Evolutionary conservation across 495 filamentous ascomycete species (phyloP), one percentile per base, ranked within the genome.

Genomic region (Chaetomium tenue): DNA sequence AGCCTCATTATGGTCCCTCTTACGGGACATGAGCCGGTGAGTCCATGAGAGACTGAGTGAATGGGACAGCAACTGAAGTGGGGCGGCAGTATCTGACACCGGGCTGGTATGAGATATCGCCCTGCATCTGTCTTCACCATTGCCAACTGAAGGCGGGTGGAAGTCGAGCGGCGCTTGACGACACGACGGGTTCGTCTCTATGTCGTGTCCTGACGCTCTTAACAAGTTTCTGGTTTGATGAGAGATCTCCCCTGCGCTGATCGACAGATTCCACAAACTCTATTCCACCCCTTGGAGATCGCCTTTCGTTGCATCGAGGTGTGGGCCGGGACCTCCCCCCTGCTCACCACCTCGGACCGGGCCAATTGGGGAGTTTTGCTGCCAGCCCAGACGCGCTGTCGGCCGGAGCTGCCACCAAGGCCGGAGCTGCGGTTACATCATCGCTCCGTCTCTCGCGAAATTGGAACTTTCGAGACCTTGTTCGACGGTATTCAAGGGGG

Each of bases 261-360:
- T 73, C 71, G 69, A 67, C 67, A 63, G 63, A 70, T 69, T 64
- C 69, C 58, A 40, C 59, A 64, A 71, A 69, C 67, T 69, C 60
- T 71, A 64, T 69, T 69, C 68, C 63, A 33, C 46, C 40, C 40
- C 46, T 26, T 47, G 60, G 48, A 62, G 60, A 59, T 53, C 48
- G 54, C 26, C 57, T 40, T 54, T 54, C 40, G 57, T 60, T 56
- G 51, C 63, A 65, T 60, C 56, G 46, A 26, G n/a, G n/a, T 40
- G 63, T 55, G 56, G 63, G 39, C 47, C 56, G 25, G 28, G 39
- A 11, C 26, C 16, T 23, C 1, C 22, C 57, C 48, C 48, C 39
- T 54, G 26, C 16, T 42, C 33, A 22, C 20, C 33, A 7, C 16
- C 7, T 51, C 8, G 5, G 20, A n/a, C 59, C 33, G 5, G 20